phyloP scores from a whole-genome alignment of 345 rosid genomes.

The Eucalyptus caleyi region DNA sequence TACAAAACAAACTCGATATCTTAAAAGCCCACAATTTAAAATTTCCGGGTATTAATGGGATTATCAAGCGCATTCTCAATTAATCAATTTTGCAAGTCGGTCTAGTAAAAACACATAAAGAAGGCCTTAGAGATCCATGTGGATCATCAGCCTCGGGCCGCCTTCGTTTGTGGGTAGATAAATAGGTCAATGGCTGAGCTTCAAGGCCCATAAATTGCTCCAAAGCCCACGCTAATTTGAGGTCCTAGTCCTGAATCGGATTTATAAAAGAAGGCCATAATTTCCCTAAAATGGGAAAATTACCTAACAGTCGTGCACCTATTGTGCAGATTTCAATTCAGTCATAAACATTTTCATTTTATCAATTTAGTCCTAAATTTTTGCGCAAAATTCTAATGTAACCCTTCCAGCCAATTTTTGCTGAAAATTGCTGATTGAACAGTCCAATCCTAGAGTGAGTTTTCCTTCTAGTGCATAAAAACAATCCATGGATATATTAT shows the following conservation, averaged over 20 bases:
- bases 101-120: not conserved
- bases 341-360: too few relatives aligned
- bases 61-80: not conserved
- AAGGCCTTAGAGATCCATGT: not conserved
- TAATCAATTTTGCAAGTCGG: not conserved
- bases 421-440: too few relatives aligned
- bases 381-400: accelerated
- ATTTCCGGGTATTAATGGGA: not conserved
- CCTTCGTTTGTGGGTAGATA: not conserved
- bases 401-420: too few relatives aligned
- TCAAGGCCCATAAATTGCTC: not conserved
- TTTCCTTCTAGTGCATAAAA: too few relatives aligned
- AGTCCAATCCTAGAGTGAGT: too few relatives aligned
- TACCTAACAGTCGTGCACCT: too few relatives aligned
- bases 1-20: not conserved
- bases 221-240: not conserved
- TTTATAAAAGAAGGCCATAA: too few relatives aligned
- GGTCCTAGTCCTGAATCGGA: not conserved
- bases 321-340: too few relatives aligned
- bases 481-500: too few relatives aligned
- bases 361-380: too few relatives aligned
- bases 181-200: not conserved
- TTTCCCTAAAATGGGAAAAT: too few relatives aligned
- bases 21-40: not conserved
- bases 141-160: not conserved